Evolutionary conservation across 108 stramenopile species (phyloP).

Genomic region (Poteriospumella lacustris): DNA sequence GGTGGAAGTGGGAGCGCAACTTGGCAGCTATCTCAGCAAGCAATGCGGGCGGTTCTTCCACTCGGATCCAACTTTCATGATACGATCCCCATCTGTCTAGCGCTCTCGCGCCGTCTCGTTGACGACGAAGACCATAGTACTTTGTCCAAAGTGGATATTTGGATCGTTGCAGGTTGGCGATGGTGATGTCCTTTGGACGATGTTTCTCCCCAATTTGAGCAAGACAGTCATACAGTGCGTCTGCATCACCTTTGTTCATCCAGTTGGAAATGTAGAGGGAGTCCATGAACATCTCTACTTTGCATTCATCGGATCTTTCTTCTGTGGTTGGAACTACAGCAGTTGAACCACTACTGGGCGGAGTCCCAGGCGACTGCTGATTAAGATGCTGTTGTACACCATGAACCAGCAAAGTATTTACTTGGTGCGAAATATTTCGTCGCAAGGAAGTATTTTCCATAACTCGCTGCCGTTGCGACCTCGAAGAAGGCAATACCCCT

Average conservation of each 20-base stretch:
- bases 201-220: not conserved
- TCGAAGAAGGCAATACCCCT: too few species aligned
- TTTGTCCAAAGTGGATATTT: not conserved
- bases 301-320: too few species aligned
- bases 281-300: not conserved
- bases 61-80: constrained; percentile 13
- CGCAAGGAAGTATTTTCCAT: too few species aligned
- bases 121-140: constrained; percentile 5
- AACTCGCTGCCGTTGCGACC: too few species aligned
- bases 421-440: too few species aligned
- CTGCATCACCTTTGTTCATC: not conserved
- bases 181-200: not conserved
- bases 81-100: constrained; percentile 14
- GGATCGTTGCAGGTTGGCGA: not conserved
- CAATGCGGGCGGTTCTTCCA: not conserved
- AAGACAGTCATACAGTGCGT: not conserved
- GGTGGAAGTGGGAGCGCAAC: not conserved
- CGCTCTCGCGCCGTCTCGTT: not conserved
- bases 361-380: too few species aligned
- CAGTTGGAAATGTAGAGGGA: not conserved
- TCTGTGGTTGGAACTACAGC: too few species aligned
- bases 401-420: too few species aligned
- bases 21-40: not conserved
- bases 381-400: too few species aligned
- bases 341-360: too few species aligned